These are phyloP conservation scores for Geotrichum macrosporum DNA, from an alignment of 1,139 yeast species.

Conservation along the genomic window DNA sequence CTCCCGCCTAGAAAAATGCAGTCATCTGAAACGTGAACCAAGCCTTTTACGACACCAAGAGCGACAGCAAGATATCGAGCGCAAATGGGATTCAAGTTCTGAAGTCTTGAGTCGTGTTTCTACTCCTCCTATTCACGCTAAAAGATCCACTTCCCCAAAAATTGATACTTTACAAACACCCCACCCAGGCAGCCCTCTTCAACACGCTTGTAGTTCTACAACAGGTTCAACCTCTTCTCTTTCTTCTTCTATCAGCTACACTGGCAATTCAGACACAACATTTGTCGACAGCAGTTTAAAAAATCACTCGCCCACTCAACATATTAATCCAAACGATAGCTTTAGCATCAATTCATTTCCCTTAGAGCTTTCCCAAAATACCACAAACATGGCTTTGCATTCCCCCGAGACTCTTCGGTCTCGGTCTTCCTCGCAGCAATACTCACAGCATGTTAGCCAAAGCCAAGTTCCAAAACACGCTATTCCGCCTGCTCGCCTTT, in stretches of 20 bases:
- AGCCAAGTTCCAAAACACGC: conserved; percentile 9
- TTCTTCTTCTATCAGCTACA: conserved; percentile 1
- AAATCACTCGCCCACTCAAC: neutral
- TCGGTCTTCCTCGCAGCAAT: neutral
- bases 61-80: neutral
- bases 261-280: neutral
- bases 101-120: conserved; percentile 3
- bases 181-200: conserved; percentile 8
- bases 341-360: neutral
- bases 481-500: conserved; percentile 11
- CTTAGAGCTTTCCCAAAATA: neutral
- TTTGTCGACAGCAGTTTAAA: neutral
- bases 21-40: neutral
- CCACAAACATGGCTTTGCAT: neutral
- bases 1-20: neutral
- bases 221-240: conserved; percentile 1
- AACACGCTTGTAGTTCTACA: neutral
- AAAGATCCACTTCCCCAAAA: neutral
- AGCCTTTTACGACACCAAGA: neutral
- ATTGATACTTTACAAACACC: neutral
- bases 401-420: neutral
- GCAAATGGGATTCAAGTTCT: neutral
- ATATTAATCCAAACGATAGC: neutral
- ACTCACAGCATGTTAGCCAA: conserved; percentile 5
- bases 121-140: conserved; percentile 1